A percentile compares a stretch with the other conserved stretches of the same genome.
These are phyloP conservation scores for Aureobasidium sp. DNA, from an alignment of 2,329 filamentous ascomycete species.

Conservation along the genomic window DNA sequence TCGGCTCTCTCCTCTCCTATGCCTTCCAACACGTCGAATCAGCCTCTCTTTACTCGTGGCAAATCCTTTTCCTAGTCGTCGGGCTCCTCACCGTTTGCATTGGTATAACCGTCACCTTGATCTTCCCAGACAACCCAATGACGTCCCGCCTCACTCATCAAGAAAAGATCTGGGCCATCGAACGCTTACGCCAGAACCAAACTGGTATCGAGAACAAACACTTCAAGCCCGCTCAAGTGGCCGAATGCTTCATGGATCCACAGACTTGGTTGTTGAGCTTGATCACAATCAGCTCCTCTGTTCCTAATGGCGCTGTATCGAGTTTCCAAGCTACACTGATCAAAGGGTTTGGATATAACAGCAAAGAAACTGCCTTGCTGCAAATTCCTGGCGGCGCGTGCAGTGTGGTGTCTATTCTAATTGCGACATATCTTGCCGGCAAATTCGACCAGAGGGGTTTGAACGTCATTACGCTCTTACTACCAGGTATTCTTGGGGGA, in stretches of 20 bases:
- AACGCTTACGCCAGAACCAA: conserved; percentile 41
- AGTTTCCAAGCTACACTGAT: conserved; percentile 32
- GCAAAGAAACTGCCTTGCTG: conserved; percentile 27
- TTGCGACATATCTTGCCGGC: conserved; percentile 24
- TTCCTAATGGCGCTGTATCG: conserved; percentile 39
- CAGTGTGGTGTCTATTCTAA: conserved; percentile 34
- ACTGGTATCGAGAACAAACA: conserved; percentile 47
- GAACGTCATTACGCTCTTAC: conserved; percentile 24
- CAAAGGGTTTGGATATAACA: conserved; percentile 27
- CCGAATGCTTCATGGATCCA: conserved; percentile 39
- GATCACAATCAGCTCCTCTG: conserved; percentile 28
- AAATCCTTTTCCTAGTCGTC: conserved; percentile 45
- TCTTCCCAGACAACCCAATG: conserved; percentile 29
- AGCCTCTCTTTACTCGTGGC: conserved; percentile 40
- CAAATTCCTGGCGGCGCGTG: conserved; percentile 54
- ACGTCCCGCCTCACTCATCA: conserved; percentile 23
- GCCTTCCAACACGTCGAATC: conserved; percentile 44
- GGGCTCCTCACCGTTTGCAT: conserved; percentile 38
- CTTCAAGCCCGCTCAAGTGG: conserved; percentile 42
- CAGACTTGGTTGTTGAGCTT: conserved; percentile 40
- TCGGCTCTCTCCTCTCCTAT: conserved; percentile 51
- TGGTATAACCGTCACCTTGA: conserved; percentile 28
- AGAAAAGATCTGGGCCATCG: conserved; percentile 30
- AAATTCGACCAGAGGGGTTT: conserved; percentile 26
- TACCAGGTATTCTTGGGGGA: conserved; percentile 26